These are phyloP conservation scores for Claviceps arundinis DNA, from an alignment of 2,329 filamentous ascomycete genomes.

Conservation along the genomic window DNA sequence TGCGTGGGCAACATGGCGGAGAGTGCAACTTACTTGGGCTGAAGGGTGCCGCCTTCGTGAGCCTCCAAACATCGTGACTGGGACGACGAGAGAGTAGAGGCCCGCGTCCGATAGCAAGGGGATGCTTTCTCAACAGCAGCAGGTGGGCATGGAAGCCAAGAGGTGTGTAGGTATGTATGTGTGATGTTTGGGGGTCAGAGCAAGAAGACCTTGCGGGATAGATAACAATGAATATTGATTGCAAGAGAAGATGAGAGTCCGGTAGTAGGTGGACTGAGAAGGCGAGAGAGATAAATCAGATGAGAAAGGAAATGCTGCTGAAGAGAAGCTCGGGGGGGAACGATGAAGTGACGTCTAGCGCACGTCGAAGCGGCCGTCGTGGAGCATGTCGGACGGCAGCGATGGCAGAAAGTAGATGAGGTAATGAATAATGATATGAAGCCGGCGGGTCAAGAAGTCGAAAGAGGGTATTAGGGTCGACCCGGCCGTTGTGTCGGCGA, in stretches of 20 bases:
- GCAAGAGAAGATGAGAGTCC: neutral
- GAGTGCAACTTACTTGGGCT: slow-evolving; percentile 29
- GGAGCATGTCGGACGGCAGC: slow-evolving; percentile 5
- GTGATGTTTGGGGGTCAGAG: neutral
- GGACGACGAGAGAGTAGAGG: neutral
- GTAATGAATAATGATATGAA: neutral
- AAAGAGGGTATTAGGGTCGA: neutral
- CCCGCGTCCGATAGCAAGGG: neutral
- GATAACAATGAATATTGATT: neutral
- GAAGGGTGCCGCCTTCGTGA: slow-evolving; percentile 36
- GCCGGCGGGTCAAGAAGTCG: neutral
- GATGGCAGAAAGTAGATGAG: neutral
- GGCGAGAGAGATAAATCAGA: neutral
- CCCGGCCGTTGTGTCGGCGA: neutral
- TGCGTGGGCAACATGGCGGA: neutral
- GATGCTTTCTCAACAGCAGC: slow-evolving; percentile 8
- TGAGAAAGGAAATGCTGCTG: slow-evolving; percentile 6
- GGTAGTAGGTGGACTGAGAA: neutral
- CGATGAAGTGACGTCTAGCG: slow-evolving; percentile 1
- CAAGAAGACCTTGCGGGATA: neutral
- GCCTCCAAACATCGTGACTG: slow-evolving; percentile 32
- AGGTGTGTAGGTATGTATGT: neutral
- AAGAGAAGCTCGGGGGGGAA: slow-evolving; percentile 6
- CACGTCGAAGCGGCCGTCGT: slow-evolving; percentile 3
- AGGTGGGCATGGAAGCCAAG: slow-evolving; percentile 5